Evolutionary conservation across 1,284 basidiomycete genomes (phyloP), one percentile per base, ranked within the genome.

Genomic region (Coriolopsis trogii): DNA sequence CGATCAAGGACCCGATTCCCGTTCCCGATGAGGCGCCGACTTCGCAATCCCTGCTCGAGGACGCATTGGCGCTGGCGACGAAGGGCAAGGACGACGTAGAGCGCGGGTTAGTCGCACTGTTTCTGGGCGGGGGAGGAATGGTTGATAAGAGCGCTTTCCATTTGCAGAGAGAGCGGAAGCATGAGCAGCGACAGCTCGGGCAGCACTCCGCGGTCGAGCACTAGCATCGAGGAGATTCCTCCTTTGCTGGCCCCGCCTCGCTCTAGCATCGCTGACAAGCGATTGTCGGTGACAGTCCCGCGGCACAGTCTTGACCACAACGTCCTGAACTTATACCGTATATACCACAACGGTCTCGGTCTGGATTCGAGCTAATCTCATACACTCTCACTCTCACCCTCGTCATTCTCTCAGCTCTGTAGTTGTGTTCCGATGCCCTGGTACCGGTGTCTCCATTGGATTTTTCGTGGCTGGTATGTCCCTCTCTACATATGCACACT

Each of bases 21-120:
- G 26, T 34, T 26, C 54, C 34, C 25, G 61, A 36, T 29, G 49
- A 36, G 41, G 42, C 36, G 41, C 49, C 49, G 28, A 49, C 33
- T 18, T 15, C 41, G 5, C 51, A 46, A 40, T 36, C 49, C 15
- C 42, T 46, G 23, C 43, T 53, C 21, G 49, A 53, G 40, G 56
- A 59, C 20, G 47, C 51, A 38, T 45, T 58, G 43, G 37, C 49
- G 44, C 46, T 53, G 41, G 58, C 56, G 42, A 46, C 59, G 38
- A 55, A 38, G 46, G 50, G 44, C 30, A 58, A 58, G 41, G 54
- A 62, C 39, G 62, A 59, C 33, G 53, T 67, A 16, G 67, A 70
- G 56, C 59, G 62, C 49, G 60, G 62, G 50, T 56, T 68, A 47
- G 63, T 67, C 26, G 61, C 61, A 46, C 49, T 66, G 44, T 64